Evolutionary conservation across 345 rosid species (phyloP), one percentile per base, ranked within the genome.

Genomic region (Garcia nutans): DNA sequence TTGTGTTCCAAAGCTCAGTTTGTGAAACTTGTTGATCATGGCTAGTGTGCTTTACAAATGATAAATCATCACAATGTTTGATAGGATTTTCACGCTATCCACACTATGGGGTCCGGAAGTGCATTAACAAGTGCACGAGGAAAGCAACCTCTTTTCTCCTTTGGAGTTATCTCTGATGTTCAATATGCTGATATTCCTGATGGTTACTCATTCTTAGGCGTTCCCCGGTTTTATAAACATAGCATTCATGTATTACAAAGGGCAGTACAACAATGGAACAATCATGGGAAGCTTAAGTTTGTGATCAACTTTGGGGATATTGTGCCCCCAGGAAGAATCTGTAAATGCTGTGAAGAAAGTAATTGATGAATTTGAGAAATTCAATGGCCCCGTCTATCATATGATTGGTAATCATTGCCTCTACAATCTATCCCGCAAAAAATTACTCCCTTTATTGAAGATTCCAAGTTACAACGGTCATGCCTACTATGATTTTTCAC

Each of bases 391-490:
- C 0, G 85, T 87, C 24, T 87, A 89, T 87, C 99, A 96, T 75
- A 78, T 93, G 91, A 93, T 96, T 68, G 99, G 98, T 12, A 93
- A 96, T 74, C 99, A 96, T 77, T 93, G 98, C 72, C 92, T 93
- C n/a, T 96, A 96, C 85, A 96, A 96, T 80, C 97, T 96, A 80
- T 91, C 92, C 16, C 92, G 98, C 10, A 84, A 84, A 65, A 77
- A 88, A 78, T 67, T 93, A 68, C 93, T 93, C 67, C 97, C 98
- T 0, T 77, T 96, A 5, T 83, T 96, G 76, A 88, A 88, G 72
- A 93, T 93, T 68, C 88, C 83, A 1, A 81, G 79, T 76, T 47
- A 31, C 55, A 85, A 84, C 68, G 82, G 84, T 10, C 81, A 64
- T 67, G 98, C 97, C 47, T 93, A 92, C 83, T 96, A 96, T 74